Conservation (phyloP, 208 protist genomes). For the Angomonas ambiguus region DNA sequence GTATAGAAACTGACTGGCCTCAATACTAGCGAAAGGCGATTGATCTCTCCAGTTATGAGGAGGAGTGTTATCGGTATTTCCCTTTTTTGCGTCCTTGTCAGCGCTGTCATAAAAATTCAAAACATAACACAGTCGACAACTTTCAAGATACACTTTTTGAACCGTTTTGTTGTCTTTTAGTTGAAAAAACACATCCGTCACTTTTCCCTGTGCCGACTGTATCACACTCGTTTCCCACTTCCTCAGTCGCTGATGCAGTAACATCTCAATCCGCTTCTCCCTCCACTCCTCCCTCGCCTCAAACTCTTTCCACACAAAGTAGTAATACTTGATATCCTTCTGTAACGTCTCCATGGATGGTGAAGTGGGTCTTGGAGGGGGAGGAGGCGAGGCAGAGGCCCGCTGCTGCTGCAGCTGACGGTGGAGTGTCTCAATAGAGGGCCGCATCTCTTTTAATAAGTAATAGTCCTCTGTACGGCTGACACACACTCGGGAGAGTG, state of each 20-base stretch:
- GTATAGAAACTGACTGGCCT: not conserved
- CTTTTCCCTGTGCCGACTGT: not conserved
- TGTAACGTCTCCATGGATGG: too few relatives aligned
- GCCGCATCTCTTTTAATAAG: slow-evolving; percentile 27
- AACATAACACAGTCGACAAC: slow-evolving; percentile 6
- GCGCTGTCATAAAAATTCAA: not conserved
- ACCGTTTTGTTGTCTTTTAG: not conserved
- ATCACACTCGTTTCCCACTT: not conserved
- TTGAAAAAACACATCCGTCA: not conserved
- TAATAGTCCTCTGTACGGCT: slow-evolving; percentile 40
- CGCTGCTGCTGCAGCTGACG: not conserved
- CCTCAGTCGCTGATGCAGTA: not conserved
- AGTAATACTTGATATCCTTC: not conserved
- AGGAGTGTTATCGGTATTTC: too few relatives aligned
- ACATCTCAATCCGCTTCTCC: not conserved
- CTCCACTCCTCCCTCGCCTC: not conserved
- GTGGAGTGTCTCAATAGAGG: slow-evolving; percentile 1
- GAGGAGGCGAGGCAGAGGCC: too few relatives aligned
- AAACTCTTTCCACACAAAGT: slow-evolving; percentile 6
- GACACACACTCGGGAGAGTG: slow-evolving; percentile 37
- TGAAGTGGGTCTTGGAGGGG: too few relatives aligned
- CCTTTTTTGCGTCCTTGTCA: too few relatives aligned
- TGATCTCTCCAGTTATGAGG: not conserved
- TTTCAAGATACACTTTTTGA: not conserved
- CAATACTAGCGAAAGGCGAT: not conserved